Percentiles rank a stretch among this genome's conserved stretches.
Evolutionary conservation across 306 rosid genomes (phyloP).

Genomic region (Adenanthera pavonina): DNA sequence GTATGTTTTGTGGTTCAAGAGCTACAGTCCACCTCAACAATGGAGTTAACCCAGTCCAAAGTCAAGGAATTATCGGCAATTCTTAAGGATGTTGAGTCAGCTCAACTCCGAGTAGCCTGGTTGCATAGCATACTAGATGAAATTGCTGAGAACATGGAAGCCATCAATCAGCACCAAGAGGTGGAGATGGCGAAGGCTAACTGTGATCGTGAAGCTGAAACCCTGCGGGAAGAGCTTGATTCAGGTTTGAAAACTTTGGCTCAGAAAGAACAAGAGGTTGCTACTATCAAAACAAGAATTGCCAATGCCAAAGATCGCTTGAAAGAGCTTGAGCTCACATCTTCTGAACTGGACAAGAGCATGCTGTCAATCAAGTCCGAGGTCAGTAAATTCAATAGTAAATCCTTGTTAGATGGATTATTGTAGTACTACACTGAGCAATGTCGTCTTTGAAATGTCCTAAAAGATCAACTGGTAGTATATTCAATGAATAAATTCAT

Average conservation of each 20-base stretch:
- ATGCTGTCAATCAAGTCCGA: conserved; percentile 59
- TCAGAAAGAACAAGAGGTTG: conserved; percentile 66
- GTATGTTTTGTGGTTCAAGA: conserved; percentile 91
- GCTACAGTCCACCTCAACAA: conserved; percentile 54
- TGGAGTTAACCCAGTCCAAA: conserved; percentile 67
- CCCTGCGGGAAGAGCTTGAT: conserved; percentile 62
- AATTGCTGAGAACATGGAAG: conserved; percentile 57
- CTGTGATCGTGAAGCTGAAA: conserved; percentile 58
- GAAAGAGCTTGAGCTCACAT: conserved; percentile 69
- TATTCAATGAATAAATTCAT: conserved; percentile 40
- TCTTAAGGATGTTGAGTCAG: conserved; percentile 85
- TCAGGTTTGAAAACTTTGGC: conserved; percentile 57
- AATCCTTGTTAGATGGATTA: conserved; percentile 62
- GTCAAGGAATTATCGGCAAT: conserved; percentile 73
- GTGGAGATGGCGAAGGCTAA: conserved; percentile 57
- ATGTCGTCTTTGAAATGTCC: conserved; percentile 24
- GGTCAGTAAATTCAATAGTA: conserved; percentile 56
- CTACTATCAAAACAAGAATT: conserved; percentile 49
- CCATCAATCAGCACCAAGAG: conserved; percentile 52
- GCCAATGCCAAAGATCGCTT: conserved; percentile 56
- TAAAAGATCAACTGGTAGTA: conserved; percentile 31
- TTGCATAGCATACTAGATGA: conserved; percentile 60
- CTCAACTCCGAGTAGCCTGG: conserved; percentile 76
- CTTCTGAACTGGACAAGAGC: conserved; percentile 60
- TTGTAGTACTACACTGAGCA: conserved; percentile 38